phyloP scores from a whole-genome alignment of 148 eudicot genomes.

The Rhododendron griersonianum region DNA sequence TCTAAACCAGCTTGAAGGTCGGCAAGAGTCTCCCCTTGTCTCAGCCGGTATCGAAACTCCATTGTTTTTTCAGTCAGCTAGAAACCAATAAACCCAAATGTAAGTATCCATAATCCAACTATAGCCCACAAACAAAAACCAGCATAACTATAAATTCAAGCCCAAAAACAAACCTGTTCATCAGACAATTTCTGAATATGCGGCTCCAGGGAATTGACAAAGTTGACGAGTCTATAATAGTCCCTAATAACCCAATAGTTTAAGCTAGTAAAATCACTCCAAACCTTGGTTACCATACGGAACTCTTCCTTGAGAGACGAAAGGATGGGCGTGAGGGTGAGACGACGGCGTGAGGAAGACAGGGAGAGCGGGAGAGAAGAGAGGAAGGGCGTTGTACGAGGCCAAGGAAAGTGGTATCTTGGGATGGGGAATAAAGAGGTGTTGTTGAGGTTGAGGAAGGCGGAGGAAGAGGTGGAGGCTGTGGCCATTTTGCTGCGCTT shows the following conservation, averaged over 20 bases:
- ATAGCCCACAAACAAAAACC: background rate
- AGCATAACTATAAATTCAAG: background rate
- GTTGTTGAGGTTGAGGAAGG: constrained; percentile 2
- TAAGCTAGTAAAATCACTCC: constrained; percentile 64
- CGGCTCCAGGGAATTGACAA: constrained; percentile 67
- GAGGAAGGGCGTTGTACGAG: background rate
- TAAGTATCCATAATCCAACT: background rate
- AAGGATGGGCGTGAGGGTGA: constrained; percentile 9
- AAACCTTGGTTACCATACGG: constrained; percentile 46
- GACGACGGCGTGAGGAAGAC: constrained; percentile 9
- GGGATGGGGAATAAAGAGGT: background rate
- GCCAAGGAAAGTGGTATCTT: background rate
- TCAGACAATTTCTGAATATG: constrained; percentile 63
- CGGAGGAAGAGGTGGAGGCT: background rate
- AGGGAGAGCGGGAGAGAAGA: background rate
- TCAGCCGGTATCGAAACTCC: constrained; percentile 74
- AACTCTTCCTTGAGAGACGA: constrained; percentile 40
- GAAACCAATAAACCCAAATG: constrained; percentile 11
- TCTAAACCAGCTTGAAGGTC: constrained; percentile 89
- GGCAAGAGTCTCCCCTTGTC: constrained; percentile 69
- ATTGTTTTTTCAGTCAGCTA: constrained; percentile 79
- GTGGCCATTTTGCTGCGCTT: background rate
- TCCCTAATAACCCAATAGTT: constrained; percentile 92
- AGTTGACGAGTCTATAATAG: constrained; percentile 78
- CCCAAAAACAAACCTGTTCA: constrained; percentile 59